Conservation (phyloP, 768 basidiomycete species). For the Boletus rubescentipes region DNA sequence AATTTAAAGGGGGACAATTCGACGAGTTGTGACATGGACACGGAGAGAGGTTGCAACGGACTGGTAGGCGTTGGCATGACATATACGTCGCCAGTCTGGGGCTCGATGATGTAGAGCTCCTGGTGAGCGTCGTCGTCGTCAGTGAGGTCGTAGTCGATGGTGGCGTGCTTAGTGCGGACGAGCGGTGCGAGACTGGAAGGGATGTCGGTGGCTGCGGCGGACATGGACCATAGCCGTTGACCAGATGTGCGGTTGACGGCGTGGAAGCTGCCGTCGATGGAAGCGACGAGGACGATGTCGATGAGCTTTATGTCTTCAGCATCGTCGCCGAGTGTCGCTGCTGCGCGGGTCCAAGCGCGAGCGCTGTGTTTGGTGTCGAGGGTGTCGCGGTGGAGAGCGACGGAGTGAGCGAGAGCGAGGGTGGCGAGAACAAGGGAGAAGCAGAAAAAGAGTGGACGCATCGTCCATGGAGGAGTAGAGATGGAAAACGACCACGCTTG, state of each 20-base stretch:
- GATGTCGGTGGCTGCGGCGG: constrained; percentile 48
- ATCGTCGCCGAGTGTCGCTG: constrained; percentile 13
- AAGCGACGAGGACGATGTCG: constrained; percentile 86
- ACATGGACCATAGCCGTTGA: constrained; percentile 84
- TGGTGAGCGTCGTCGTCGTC: constrained; percentile 52
- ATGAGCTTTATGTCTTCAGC: constrained; percentile 59
- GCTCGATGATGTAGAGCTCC: constrained; percentile 92
- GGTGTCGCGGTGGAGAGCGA: constrained; percentile 32
- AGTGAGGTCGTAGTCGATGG: constrained; percentile 54
- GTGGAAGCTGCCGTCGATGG: constrained; percentile 93
- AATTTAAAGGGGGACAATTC: constrained; percentile 86
- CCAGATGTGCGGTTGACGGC: constrained; percentile 89
- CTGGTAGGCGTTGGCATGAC: constrained; percentile 69
- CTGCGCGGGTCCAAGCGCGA: constrained; percentile 14
- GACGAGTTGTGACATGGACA: constrained; percentile 91
- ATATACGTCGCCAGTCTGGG: constrained; percentile 92
- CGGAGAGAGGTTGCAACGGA: constrained; percentile 82
- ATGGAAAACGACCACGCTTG: background rate
- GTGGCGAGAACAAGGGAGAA: constrained; percentile 26
- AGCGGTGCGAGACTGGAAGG: constrained; percentile 69
- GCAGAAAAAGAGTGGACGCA: constrained; percentile 33
- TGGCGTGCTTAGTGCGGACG: constrained; percentile 65
- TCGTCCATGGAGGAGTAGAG: constrained; percentile 31
- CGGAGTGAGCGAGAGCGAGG: constrained; percentile 32
- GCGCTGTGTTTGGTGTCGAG: constrained; percentile 26